These are phyloP conservation scores for Pleurotus salmoneostramineus DNA, from an alignment of 768 basidiomycete species.

Conservation along the genomic window DNA sequence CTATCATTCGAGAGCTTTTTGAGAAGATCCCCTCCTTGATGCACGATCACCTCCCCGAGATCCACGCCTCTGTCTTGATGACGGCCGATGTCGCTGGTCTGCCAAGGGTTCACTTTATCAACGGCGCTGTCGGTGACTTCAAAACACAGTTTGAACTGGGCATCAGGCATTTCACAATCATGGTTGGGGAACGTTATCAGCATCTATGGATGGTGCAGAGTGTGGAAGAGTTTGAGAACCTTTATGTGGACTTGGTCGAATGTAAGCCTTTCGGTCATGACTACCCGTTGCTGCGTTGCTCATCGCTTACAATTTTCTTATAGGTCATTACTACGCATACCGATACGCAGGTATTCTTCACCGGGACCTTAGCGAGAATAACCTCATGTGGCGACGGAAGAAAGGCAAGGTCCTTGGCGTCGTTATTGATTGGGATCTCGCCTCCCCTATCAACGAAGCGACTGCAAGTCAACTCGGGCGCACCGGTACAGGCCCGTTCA, in stretches of 20 bases:
- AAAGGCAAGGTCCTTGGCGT: background rate
- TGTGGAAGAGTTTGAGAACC: constrained; percentile 20
- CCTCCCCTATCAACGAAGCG: background rate
- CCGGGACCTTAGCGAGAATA: constrained; percentile 25
- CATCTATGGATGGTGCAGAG: constrained; percentile 17
- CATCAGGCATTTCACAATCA: constrained; percentile 12
- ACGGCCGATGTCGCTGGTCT: constrained; percentile 9
- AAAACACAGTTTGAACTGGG: background rate
- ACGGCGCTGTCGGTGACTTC: background rate
- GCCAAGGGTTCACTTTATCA: constrained; percentile 3
- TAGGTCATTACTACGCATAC: constrained; percentile 22
- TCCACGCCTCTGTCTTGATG: background rate
- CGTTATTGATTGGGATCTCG: background rate
- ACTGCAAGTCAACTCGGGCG: background rate
- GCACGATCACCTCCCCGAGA: constrained; percentile 12
- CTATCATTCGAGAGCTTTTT: constrained; percentile 5
- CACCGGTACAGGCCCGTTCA: background rate
- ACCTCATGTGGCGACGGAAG: constrained; percentile 19
- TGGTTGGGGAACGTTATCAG: constrained; percentile 15
- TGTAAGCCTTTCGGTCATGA: constrained; percentile 20
- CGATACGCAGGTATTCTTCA: constrained; percentile 19
- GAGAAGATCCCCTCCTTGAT: constrained; percentile 8
- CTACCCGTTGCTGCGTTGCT: too few relatives aligned
- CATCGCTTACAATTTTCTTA: background rate
- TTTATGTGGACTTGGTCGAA: constrained; percentile 25